These are phyloP conservation scores for Myxozyma mucilagina DNA, from an alignment of 805 yeast species.

Conservation along the genomic window DNA sequence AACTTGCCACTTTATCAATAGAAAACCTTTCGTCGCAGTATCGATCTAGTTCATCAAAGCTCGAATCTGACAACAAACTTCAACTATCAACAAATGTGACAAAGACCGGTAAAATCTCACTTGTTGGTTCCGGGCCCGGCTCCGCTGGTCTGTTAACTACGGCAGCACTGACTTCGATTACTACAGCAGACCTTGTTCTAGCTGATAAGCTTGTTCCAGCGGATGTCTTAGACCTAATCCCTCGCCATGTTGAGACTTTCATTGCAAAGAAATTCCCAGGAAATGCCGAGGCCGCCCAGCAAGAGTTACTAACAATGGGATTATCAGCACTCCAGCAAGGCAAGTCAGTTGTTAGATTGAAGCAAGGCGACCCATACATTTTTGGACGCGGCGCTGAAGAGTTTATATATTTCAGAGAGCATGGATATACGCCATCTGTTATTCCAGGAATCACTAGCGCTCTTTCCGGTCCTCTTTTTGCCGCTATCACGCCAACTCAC, in stretches of 20 bases:
- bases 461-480: conserved; percentile 77
- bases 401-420: conserved; percentile 60
- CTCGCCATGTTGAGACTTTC: conserved; percentile 67
- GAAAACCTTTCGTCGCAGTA: conserved; percentile 56
- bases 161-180: conserved; percentile 80
- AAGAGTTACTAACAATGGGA: conserved; percentile 75
- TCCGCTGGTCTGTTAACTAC: conserved; percentile 75
- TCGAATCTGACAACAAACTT: neutral
- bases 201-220: conserved; percentile 94
- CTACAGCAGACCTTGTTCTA: conserved; percentile 76
- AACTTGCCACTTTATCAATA: conserved; percentile 60
- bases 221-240: conserved; percentile 79
- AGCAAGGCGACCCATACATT: conserved; percentile 96
- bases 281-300: conserved; percentile 90
- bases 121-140: conserved; percentile 97
- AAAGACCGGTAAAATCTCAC: conserved; percentile 41
- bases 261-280: conserved; percentile 96
- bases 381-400: conserved; percentile 98
- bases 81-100: neutral
- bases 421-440: conserved; percentile 72
- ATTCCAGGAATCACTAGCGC: conserved; percentile 91
- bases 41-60: conserved; percentile 10
- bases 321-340: conserved; percentile 64
- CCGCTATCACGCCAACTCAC: conserved; percentile 88
- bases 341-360: conserved; percentile 77